phyloP scores from a whole-genome alignment of 1,139 yeast genomes.

The Suhomyces chickasaworum region DNA sequence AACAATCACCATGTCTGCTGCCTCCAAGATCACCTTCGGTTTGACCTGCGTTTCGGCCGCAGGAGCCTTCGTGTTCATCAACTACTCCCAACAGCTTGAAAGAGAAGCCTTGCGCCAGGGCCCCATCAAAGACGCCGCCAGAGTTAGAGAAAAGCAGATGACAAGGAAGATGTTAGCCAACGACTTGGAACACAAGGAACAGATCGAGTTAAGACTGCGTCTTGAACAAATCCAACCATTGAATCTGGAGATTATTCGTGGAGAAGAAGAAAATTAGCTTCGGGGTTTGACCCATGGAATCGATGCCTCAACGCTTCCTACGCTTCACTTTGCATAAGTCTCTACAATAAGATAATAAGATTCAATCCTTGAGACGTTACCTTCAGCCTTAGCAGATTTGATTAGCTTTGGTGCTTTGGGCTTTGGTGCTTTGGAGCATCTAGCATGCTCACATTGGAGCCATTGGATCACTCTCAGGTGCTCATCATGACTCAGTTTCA shows the following conservation, averaged over 20 bases:
- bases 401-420: no score
- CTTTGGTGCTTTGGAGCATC: no score
- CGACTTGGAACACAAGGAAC: slow-evolving; percentile 73
- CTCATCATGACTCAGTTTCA: no score
- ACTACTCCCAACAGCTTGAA: slow-evolving; percentile 66
- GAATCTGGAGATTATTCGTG: slow-evolving; percentile 38
- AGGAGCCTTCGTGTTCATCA: slow-evolving; percentile 65
- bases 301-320: no score
- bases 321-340: no score
- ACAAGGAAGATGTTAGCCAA: slow-evolving; percentile 53
- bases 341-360: no score
- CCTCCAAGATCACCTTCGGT: slow-evolving; percentile 70
- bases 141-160: slow-evolving; percentile 49
- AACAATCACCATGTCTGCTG: slow-evolving; percentile 61
- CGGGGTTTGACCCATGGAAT: background rate
- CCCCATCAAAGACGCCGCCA: slow-evolving; percentile 73
- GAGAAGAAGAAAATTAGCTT: slow-evolving; percentile 22
- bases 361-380: no score
- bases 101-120: slow-evolving; percentile 74
- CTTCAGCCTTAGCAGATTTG: no score
- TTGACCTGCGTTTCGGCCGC: slow-evolving; percentile 57
- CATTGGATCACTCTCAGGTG: no score
- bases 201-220: slow-evolving; percentile 63
- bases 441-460: no score
- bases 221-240: slow-evolving; percentile 71